Base-by-base conservation (phyloP, 495 filamentous ascomycete species). In the Jackrogersella multiformis region DNA sequence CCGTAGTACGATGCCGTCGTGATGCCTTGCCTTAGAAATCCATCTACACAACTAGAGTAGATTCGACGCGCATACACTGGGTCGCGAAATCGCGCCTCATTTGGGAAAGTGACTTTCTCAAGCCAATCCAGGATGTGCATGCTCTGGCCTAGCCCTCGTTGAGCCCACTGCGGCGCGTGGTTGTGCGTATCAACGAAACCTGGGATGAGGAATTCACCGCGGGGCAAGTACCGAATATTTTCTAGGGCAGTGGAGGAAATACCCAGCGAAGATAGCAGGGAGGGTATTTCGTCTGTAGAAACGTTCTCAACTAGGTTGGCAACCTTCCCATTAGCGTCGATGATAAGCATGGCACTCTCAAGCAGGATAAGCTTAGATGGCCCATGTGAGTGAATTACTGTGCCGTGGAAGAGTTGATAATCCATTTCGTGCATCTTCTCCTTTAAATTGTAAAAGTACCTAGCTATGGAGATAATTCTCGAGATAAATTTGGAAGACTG, bases 1-100 rank as follows among this genome's bases (percentile, higher is more conserved):
- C 81, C 86, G 65, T 89, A 90, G 73, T 90, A 90, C 5, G 82
- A 81, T 0, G 88, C 88, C 1, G 85, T 90, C 1, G 89, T 91
- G 61, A 87, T 82, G 8, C 88, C 89, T 59, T 89, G 87, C 16
- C 80, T 78, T 4, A 91, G 78, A 39, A 87, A 80, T 3, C 86
- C 86, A 0, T 80, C 72, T 7, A 91, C 83, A 60, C 85, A 85
- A 16, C 71, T 61, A 1, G 77, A 55, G 66, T 90, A 90, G 54
- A 85, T 77, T 16, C 72, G 70, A 5, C 69, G 71, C 0, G 88
- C 87, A 66, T 90, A 82, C 3, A 62, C 74, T 0, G 80, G 69
- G 61, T 89, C 86, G 0, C 61, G 39, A 62, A 88, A 89, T 26
- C 80, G 80, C 7, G 86, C 80, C 69, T 90, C 89, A 52, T 86